These are phyloP conservation scores for Solanum hybrid DNA, from an alignment of 305 asterid species.

Conservation along the genomic window DNA sequence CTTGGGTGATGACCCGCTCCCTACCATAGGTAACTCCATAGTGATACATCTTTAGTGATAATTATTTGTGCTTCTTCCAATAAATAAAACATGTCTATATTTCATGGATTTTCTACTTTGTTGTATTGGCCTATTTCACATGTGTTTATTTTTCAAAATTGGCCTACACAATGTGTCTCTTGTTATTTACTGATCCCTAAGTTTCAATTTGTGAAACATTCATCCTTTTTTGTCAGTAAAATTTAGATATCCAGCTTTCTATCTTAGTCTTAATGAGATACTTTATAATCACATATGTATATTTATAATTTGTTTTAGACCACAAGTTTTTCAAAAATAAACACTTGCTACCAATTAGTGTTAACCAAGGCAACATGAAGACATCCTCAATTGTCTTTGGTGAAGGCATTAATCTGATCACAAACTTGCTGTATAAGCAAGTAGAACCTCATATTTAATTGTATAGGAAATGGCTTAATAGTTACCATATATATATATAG, in stretches of 20 bases:
- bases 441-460: background rate
- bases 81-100: background rate
- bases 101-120: background rate
- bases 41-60: background rate
- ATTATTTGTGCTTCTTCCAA: background rate
- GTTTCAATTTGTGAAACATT: background rate
- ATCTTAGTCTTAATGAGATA: background rate
- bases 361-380: too few relatives aligned
- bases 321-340: background rate
- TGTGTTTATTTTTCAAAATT: background rate
- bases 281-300: background rate
- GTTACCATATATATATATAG: background rate
- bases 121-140: background rate
- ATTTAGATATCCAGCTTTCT: background rate
- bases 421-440: background rate
- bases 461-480: background rate
- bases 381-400: background rate
- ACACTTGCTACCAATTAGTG: background rate
- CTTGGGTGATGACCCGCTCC: background rate
- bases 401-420: background rate
- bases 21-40: background rate
- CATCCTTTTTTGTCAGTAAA: background rate
- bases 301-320: background rate
- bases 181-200: background rate
- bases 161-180: background rate